Percentiles rank a stretch among this genome's conserved stretches.
phyloP scores from a whole-genome alignment of 805 yeast species.

The Teunomyces lycoperdinae region DNA sequence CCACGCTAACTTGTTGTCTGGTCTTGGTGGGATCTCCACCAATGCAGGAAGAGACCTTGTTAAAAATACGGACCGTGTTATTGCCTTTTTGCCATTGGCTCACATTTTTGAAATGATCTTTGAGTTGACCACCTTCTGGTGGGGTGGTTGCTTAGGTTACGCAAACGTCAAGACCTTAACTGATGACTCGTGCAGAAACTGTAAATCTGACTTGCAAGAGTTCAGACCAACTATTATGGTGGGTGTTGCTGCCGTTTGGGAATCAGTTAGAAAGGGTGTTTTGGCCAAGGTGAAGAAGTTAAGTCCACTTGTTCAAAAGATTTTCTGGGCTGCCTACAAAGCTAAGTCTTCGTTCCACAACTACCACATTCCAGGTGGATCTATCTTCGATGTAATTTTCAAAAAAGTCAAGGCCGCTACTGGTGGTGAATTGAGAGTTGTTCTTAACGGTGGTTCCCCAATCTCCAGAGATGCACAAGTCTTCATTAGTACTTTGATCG shows the following conservation, averaged over 20 bases:
- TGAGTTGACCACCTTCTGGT: constrained; percentile 73
- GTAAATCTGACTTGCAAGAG: constrained; percentile 82
- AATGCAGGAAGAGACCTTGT: constrained; percentile 55
- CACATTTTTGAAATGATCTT: constrained; percentile 92
- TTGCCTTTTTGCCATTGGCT: constrained; percentile 91
- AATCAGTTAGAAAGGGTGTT: constrained; percentile 90
- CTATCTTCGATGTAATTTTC: constrained; percentile 73
- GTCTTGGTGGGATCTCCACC: constrained; percentile 76
- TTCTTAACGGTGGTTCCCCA: constrained; percentile 93
- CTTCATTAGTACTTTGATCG: constrained; percentile 70
- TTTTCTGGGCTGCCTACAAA: constrained; percentile 86
- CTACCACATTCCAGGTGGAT: constrained; percentile 73
- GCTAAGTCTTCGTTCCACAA: constrained; percentile 64
- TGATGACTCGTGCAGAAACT: constrained; percentile 76
- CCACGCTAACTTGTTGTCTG: constrained; percentile 72
- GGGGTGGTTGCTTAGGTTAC: constrained; percentile 91
- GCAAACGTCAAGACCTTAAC: constrained; percentile 90
- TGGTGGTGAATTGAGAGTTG: constrained; percentile 76
- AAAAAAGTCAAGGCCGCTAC: constrained; percentile 90
- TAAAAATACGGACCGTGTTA: constrained; percentile 61
- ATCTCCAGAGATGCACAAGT: constrained; percentile 76
- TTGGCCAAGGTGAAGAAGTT: constrained; percentile 65
- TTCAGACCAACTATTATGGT: constrained; percentile 93
- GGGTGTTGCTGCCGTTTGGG: constrained; percentile 99
- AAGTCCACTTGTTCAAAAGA: constrained; percentile 65